Percentiles rank a stretch among this genome's conserved stretches.
Evolutionary conservation across 2,329 filamentous ascomycete species (phyloP).

Genomic region (Aspergillus terreus): DNA sequence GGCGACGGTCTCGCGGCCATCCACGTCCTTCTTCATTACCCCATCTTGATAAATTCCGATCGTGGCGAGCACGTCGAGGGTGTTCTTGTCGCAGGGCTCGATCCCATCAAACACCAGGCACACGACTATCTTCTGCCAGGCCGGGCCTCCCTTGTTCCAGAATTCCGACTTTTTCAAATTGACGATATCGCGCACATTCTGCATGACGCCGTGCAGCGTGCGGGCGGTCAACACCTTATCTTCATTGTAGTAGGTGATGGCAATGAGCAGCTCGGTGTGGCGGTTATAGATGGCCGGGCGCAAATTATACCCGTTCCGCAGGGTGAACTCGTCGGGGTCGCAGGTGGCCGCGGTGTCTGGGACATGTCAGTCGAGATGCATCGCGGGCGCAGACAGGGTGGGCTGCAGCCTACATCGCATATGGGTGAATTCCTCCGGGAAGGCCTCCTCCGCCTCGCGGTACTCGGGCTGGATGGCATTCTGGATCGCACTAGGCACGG

Average conservation of each 20-base stretch:
- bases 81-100: slow-evolving; percentile 94
- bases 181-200: slow-evolving; percentile 97
- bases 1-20: slow-evolving; percentile 92
- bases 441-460: slow-evolving; percentile 78
- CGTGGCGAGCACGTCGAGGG: slow-evolving; percentile 86
- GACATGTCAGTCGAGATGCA: slow-evolving; percentile 4
- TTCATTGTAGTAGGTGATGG: slow-evolving; percentile 99
- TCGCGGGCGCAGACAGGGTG: background rate
- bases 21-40: slow-evolving; percentile 97
- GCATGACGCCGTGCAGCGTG: slow-evolving; percentile 96
- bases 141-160: slow-evolving; percentile 98
- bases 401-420: slow-evolving; percentile 66
- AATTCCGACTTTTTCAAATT: slow-evolving; percentile 99
- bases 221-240: slow-evolving; percentile 89
- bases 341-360: slow-evolving; percentile 89
- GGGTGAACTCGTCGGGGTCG: slow-evolving; percentile 95
- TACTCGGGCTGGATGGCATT: slow-evolving; percentile 94
- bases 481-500: slow-evolving; percentile 93
- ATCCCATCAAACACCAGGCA: slow-evolving; percentile 97
- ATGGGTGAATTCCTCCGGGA: slow-evolving; percentile 86
- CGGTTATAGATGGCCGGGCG: slow-evolving; percentile 98
- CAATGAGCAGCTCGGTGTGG: slow-evolving; percentile 93
- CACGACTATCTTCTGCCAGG: slow-evolving; percentile 99
- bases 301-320: slow-evolving; percentile 98
- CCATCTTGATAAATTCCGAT: slow-evolving; percentile 97